Conservation (phyloP, 371 early-diverging fungal genomes). For the Rhizopus arrhizus region DNA sequence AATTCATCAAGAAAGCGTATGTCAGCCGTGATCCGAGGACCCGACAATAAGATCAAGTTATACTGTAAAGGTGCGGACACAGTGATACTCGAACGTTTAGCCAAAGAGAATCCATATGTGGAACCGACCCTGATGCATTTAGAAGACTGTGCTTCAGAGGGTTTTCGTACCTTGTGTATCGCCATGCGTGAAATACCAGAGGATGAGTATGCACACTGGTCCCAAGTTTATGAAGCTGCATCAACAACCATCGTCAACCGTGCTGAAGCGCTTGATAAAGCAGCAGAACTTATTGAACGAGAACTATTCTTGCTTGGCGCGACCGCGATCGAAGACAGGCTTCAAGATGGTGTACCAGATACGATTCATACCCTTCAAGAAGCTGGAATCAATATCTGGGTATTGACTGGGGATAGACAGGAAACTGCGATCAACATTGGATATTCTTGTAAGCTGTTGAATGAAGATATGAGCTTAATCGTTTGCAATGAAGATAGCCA, state of each 20-base stretch:
- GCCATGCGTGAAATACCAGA: slow-evolving; percentile 87
- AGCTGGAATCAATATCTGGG: slow-evolving; percentile 97
- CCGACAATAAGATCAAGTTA: slow-evolving; percentile 86
- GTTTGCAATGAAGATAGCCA: slow-evolving; percentile 75
- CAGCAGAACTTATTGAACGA: slow-evolving; percentile 92
- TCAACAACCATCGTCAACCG: slow-evolving; percentile 88
- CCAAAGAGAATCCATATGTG: slow-evolving; percentile 69
- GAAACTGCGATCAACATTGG: slow-evolving; percentile 95
- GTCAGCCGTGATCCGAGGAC: slow-evolving; percentile 85
- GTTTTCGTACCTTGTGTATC: slow-evolving; percentile 90
- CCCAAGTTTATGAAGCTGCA: slow-evolving; percentile 80
- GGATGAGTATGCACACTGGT: slow-evolving; percentile 85
- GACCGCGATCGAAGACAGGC: slow-evolving; percentile 98
- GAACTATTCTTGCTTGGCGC: slow-evolving; percentile 90
- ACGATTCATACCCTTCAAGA: slow-evolving; percentile 92
- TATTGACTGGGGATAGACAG: slow-evolving; percentile 92
- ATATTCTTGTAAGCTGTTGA: slow-evolving; percentile 83
- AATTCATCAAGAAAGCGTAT: slow-evolving; percentile 97
- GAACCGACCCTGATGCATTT: slow-evolving; percentile 73
- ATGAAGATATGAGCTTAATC: slow-evolving; percentile 81
- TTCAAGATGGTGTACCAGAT: slow-evolving; percentile 97
- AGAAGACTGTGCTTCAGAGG: slow-evolving; percentile 88
- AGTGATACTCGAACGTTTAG: slow-evolving; percentile 91
- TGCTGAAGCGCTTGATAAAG: slow-evolving; percentile 84
- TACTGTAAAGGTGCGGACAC: slow-evolving; percentile 99